Evolutionary conservation across 805 yeast genomes (phyloP), one percentile per base, ranked within the genome.

Genomic region (Debaryomyces prosopidis): DNA sequence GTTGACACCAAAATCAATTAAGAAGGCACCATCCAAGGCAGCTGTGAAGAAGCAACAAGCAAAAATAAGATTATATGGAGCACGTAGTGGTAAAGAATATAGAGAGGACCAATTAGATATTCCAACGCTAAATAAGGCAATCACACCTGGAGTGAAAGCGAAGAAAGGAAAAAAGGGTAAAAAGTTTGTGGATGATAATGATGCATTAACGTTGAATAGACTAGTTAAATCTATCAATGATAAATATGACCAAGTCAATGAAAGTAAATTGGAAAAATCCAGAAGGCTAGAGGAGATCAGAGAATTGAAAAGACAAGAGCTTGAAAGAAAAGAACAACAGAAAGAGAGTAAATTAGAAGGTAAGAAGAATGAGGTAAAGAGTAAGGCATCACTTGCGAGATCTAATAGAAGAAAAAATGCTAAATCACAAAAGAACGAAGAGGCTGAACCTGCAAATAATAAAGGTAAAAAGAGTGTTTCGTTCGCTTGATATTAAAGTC

Each of bases 211-310:
- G 27, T 59, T 89, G 68, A 80, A 79, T 51, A 76, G 95, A 64
- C 74, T 92, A 48, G 81, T 91, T 42, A 85, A 83, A 52, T 81
- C 85, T 27, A 89, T 94, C 44, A 90, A 89, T 56, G 96, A 90
- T 60, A 80, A 84, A 49, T 76, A 83, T 52, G 97, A 92, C 50
- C 77, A 80, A 36, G 79, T 81, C 7, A 84, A 85, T 55, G 96
- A 91, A 59, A 86, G 96, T 54, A 94, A 90, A 66, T 73, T 94
- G 45, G 99, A 92, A 61, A 89, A 88, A 60, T 84, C 96, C 0
- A 81, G 88, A 60, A 84, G 96, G 65, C 74, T 94, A 39, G 97
- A 92, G 65, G 96, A 88, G 55, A 80, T 92, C 47, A 79, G 99
- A 59, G 96, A 89, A 36, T 72, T 89, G 52, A 89, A 87, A 71